Conservation (phyloP, 805 yeast genomes). For the Danielia oregonensis region DNA sequence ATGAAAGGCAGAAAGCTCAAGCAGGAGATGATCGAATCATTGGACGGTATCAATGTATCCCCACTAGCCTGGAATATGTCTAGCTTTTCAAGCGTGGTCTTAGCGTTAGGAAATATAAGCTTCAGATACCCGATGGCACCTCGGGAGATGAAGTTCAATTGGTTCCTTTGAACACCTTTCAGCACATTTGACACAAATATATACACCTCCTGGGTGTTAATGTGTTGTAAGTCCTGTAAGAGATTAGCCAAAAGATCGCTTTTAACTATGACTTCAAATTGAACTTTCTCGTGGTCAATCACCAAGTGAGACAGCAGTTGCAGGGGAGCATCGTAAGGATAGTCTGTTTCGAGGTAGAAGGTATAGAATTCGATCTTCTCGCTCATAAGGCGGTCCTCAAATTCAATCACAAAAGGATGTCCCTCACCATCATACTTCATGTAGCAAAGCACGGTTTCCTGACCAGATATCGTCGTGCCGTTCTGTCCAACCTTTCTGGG, state of each 20-base stretch:
- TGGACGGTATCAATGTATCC: constrained; percentile 7
- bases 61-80: constrained; percentile 27
- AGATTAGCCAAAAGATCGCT: constrained; percentile 36
- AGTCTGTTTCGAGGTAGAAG: constrained; percentile 27
- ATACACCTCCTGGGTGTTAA: constrained; percentile 33
- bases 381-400: constrained; percentile 37
- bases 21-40: constrained; percentile 24
- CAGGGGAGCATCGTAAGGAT: constrained; percentile 20
- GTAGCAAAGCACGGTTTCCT: constrained; percentile 30
- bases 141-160: constrained; percentile 56
- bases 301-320: constrained; percentile 8
- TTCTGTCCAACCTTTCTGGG: constrained; percentile 4
- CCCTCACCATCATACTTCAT: constrained; percentile 39
- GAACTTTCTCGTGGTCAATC: constrained; percentile 28
- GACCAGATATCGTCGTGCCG: constrained; percentile 1
- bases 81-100: constrained; percentile 59
- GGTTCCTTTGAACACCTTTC: constrained; percentile 17
- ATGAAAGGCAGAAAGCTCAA: constrained; percentile 32
- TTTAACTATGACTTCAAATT: constrained; percentile 35
- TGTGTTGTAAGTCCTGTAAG: constrained; percentile 33
- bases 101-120: constrained; percentile 60
- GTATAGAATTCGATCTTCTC: constrained; percentile 42
- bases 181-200: constrained; percentile 25
- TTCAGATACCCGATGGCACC: constrained; percentile 75
- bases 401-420: constrained; percentile 35